A percentile compares a stretch with the other conserved stretches of the same genome.
phyloP scores from a whole-genome alignment of 306 rosid genomes.

The Clitoria ternatea region DNA sequence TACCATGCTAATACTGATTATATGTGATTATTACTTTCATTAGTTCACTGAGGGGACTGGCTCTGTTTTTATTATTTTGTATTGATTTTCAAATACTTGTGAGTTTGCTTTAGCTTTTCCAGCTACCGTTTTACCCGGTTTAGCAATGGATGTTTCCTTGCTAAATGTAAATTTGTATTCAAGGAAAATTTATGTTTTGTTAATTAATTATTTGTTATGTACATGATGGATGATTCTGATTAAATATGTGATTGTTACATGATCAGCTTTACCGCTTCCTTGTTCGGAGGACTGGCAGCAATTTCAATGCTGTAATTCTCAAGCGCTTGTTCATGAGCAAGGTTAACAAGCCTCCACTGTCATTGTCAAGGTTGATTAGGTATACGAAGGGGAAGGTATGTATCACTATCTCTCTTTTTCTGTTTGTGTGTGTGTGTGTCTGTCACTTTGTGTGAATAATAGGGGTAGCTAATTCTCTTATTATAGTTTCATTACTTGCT shows the following conservation, averaged over 20 bases:
- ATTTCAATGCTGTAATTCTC: slow-evolving; percentile 61
- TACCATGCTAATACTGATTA: slow-evolving; percentile 83
- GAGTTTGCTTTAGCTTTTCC: background rate
- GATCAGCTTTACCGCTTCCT: slow-evolving; percentile 76
- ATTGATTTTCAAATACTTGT: background rate
- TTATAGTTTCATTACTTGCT: background rate
- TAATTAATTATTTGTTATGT: background rate
- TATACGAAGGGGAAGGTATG: slow-evolving; percentile 59
- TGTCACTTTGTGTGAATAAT: too few species aligned
- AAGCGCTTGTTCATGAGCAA: slow-evolving; percentile 83
- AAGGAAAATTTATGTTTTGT: background rate
- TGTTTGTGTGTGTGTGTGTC: background rate
- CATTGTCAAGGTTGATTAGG: slow-evolving; percentile 55
- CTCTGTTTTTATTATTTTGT: background rate
- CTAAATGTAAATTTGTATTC: background rate
- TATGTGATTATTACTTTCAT: slow-evolving; percentile 29
- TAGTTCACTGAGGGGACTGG: slow-evolving; percentile 63
- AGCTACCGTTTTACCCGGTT: background rate
- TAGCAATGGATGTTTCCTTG: background rate
- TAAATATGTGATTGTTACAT: background rate
- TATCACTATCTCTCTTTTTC: background rate
- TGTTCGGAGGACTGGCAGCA: slow-evolving; percentile 67
- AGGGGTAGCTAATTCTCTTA: background rate
- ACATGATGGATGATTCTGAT: slow-evolving; percentile 7
- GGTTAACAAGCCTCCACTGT: slow-evolving; percentile 73